Evolutionary conservation across 2,329 filamentous ascomycete species (phyloP), one percentile per base, ranked within the genome.

Genomic region (Venturia oleaginea): DNA sequence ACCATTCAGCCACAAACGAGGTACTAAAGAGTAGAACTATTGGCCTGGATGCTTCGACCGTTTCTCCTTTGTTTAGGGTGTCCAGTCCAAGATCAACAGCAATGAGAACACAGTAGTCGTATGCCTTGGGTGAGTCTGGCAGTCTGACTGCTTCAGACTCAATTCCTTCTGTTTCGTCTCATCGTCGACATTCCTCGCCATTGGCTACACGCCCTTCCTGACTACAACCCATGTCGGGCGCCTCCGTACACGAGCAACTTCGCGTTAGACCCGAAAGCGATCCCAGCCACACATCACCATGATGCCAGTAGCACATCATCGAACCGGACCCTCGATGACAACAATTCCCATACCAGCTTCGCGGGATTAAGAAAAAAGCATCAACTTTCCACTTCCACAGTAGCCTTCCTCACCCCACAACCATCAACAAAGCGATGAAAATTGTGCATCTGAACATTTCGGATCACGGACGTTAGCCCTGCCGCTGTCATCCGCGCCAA

Each of bases 301-400:
- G 27, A 57, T 57, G 51, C 51, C 51, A 57, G 51, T 30, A 57
- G 27, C 51, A 34, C 51, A 55, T 55, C 51, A 55, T 55, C 48
- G 1, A 55, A 19, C 4, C 43, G 24, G 24, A 55, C 51, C 27
- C 30, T 22, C 19, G 17, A 6, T 6, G 5, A 43, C 42, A 27
- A 30, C 48, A 30, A 30, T 4, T n/a, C 2, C 30, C 6, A 32
- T n/a, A 3, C 30, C 30, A 34, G 19, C 3, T n/a, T 22, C 27
- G 22, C 46, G 46, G 22, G 22, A 51, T 11, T 22, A 7, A 8
- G 27, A 15, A 27, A 11, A 22, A 48, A 48, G 3, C 22, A 24
- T 3, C 46, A 7, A 27, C 8, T 22, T 24, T n/a, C 37, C 37
- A 3, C 37, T 7, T 24, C 22, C 43, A 48, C 8, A n/a, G 4